Conservation (phyloP, 805 yeast species). For the Yamadazyma endophytica region DNA sequence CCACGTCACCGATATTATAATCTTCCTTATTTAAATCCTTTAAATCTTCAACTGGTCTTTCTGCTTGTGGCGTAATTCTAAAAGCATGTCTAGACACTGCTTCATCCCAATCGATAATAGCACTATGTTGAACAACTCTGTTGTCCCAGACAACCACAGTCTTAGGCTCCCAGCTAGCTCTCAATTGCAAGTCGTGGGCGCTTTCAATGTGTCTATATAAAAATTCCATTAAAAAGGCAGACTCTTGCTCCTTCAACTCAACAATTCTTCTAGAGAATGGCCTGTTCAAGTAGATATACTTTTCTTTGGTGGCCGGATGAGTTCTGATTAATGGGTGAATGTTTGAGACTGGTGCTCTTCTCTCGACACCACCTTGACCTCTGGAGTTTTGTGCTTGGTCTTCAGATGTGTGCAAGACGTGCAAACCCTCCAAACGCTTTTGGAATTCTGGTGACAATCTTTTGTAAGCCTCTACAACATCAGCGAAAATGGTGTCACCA, state of each 20-base stretch:
- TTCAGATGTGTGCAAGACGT: constrained; percentile 33
- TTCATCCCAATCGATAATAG: constrained; percentile 32
- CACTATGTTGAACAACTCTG: constrained; percentile 33
- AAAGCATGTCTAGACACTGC: constrained; percentile 29
- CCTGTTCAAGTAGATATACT: constrained; percentile 31
- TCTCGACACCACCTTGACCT: constrained; percentile 24
- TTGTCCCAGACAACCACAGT: constrained; percentile 40
- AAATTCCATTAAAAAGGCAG: constrained; percentile 29
- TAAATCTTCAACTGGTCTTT: constrained; percentile 32
- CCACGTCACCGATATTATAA: constrained; percentile 26
- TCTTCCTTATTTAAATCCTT: constrained; percentile 30
- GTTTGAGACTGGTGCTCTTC: constrained; percentile 32
- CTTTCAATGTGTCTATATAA: constrained; percentile 28
- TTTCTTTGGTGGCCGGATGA: constrained; percentile 36
- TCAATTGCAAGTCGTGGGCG: constrained; percentile 34
- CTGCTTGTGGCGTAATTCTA: constrained; percentile 38
- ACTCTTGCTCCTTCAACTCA: constrained; percentile 36
- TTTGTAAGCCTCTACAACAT: constrained; percentile 36
- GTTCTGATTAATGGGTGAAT: constrained; percentile 37
- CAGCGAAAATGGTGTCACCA: constrained; percentile 38
- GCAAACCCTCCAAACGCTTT: constrained; percentile 29
- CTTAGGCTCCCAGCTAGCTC: constrained; percentile 33
- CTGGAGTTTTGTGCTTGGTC: constrained; percentile 29
- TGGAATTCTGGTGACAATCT: constrained; percentile 35
- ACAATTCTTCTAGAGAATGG: constrained; percentile 32